Evolutionary conservation across 371 early-diverging fungal species (phyloP), one percentile per base, ranked within the genome.

Genomic region (Mucor mucedo): DNA sequence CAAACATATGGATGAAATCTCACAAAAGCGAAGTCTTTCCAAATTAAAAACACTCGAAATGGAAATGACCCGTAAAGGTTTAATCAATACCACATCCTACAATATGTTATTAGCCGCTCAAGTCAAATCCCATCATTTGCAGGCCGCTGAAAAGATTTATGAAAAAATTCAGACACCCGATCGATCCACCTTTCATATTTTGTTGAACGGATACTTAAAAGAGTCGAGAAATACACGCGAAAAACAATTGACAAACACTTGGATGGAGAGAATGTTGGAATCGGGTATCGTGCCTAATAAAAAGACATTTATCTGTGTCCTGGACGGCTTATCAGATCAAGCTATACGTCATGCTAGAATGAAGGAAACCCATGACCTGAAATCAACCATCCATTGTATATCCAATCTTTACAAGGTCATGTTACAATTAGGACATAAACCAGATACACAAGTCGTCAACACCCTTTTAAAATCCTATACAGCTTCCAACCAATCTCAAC

Each of bases 91-190:
- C 5, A 45, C 64, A 2, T 69, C 73, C 0, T 78, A 71, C 45
- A 78, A 78, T 45, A 44, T 75, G 28, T 52, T 71, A 10, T 39
- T 78, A 5, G 60, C 71, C 6, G 78, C 78, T 6, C 59, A 50
- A 21, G 58, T 68, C 3, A 73, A 69, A 33, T 14, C 52, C 14
- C 56, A 61, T 5, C 40, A 65, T 10, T 14, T 71, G 2, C 41
- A 52, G 39, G 69, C 53, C 0, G 66, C 69, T n/a, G 73, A 71
- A 38, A 55, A 44, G 21, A 39, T 71, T 28, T 64, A 40, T 49
- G 32, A 57, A 4, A 65, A 60, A 9, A 62, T 75, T 58, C 48
- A 33, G 5, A 45, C 47, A 4, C 69, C 71, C 4, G 66, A 75
- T 50, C 44, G 71, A 13, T 71, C 57, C 9, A 75, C 75, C 0